A percentile compares a stretch with the other conserved stretches of the same genome.
phyloP scores from a whole-genome alignment of 805 yeast species.

The Candida maltosa region DNA sequence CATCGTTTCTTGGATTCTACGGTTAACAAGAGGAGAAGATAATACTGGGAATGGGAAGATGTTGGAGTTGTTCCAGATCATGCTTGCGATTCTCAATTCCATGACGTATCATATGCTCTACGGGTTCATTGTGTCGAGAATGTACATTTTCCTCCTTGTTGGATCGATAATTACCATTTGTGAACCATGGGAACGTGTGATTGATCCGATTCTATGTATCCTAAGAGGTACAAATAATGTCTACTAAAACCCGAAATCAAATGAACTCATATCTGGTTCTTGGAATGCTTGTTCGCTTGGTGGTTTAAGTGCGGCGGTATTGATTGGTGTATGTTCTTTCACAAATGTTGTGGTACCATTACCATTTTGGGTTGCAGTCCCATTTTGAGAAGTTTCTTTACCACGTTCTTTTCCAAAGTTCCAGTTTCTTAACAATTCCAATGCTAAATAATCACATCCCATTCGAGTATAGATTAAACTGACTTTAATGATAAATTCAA shows the following conservation, averaged over 20 bases:
- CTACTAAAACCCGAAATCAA: conserved; percentile 39
- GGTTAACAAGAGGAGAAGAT: neutral
- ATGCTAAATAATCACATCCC: conserved; percentile 85
- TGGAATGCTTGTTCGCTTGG: conserved; percentile 54
- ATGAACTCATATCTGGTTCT: conserved; percentile 78
- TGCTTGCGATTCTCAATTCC: conserved; percentile 15
- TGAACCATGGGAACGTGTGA: conserved; percentile 12
- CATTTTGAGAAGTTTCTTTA: neutral
- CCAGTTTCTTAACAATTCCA: conserved; percentile 68
- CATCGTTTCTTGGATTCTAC: neutral
- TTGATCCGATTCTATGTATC: conserved; percentile 5
- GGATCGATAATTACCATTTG: conserved; percentile 11
- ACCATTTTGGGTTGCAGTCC: neutral
- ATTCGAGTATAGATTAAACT: conserved; percentile 70
- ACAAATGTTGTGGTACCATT: conserved; percentile 16
- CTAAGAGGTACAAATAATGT: conserved; percentile 5
- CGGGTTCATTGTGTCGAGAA: conserved; percentile 14
- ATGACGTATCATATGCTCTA: conserved; percentile 13
- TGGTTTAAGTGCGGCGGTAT: no score
- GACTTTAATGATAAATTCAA: conserved; percentile 57
- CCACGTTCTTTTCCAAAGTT: conserved; percentile 34
- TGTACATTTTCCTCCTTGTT: conserved; percentile 16
- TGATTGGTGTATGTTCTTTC: conserved; percentile 37
- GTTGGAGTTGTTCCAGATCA: conserved; percentile 12
- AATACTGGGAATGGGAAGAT: conserved; percentile 7